Percentiles rank a stretch among this genome's conserved stretches.
Conservation (phyloP, 2,329 filamentous ascomycete genomes). For the Camillea tinctor region DNA sequence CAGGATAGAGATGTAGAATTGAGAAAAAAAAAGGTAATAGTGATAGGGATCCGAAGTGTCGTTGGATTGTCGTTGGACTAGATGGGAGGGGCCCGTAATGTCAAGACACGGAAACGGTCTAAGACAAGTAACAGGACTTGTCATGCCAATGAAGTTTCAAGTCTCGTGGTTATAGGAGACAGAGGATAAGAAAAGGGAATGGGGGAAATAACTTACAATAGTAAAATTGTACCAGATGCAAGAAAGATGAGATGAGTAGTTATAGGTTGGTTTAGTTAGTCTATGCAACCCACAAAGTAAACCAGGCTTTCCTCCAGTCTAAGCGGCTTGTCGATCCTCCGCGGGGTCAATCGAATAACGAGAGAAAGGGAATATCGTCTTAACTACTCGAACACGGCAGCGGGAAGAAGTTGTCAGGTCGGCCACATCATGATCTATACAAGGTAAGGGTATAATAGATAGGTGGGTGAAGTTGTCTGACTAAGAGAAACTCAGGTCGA, state of each 20-base stretch:
- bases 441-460: neutral
- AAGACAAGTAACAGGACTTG: neutral
- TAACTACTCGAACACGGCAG: neutral
- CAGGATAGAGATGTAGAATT: neutral
- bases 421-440: neutral
- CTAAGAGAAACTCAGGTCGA: neutral
- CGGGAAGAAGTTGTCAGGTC: neutral
- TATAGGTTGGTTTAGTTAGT: neutral
- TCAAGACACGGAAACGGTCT: neutral
- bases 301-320: constrained; percentile 1
- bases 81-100: neutral
- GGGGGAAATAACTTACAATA: neutral
- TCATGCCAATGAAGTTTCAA: neutral
- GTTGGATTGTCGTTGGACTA: too few relatives aligned
- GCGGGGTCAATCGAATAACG: neutral
- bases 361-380: neutral
- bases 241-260: neutral
- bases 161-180: neutral
- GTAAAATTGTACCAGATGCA: neutral
- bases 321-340: constrained; percentile 2
- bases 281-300: neutral
- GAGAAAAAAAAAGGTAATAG: neutral
- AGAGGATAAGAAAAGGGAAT: too few relatives aligned
- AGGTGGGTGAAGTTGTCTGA: neutral
- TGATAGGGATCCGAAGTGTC: neutral